phyloP scores from a whole-genome alignment of 2,329 filamentous ascomycete species.

The Coniochaeta ligniaria region DNA sequence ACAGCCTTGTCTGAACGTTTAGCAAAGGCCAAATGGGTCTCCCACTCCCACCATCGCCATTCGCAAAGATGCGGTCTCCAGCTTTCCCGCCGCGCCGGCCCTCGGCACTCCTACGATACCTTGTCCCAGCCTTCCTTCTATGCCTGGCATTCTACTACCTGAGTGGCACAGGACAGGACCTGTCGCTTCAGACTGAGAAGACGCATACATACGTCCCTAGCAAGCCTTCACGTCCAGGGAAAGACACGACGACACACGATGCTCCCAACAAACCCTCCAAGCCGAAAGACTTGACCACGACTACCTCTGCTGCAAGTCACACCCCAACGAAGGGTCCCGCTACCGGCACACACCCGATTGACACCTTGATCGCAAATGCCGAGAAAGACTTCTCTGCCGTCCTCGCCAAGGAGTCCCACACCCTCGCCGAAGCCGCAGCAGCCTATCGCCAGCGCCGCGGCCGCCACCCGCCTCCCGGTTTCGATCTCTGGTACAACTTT shows the following conservation, averaged over 20 bases:
- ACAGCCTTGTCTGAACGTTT: not conserved
- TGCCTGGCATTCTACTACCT: slow-evolving; percentile 26
- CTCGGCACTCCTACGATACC: slow-evolving; percentile 29
- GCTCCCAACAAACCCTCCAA: not conserved
- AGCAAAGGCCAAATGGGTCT: not conserved
- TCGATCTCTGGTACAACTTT: slow-evolving; percentile 51
- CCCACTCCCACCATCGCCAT: not conserved
- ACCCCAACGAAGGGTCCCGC: not conserved
- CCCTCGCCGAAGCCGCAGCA: slow-evolving; percentile 42
- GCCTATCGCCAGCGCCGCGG: slow-evolving; percentile 50
- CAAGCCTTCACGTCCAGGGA: not conserved
- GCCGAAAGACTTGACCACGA: not conserved
- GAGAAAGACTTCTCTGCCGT: slow-evolving; percentile 32
- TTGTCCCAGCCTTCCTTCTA: slow-evolving; percentile 24
- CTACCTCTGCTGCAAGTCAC: not conserved
- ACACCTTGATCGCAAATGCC: slow-evolving; percentile 38
- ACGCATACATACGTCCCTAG: not conserved
- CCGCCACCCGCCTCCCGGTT: slow-evolving; percentile 57
- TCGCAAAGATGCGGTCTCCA: slow-evolving; percentile 24
- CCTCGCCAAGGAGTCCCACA: slow-evolving; percentile 36
- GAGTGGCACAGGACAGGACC: not conserved
- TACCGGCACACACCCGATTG: slow-evolving; percentile 39
- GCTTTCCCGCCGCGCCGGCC: slow-evolving; percentile 31
- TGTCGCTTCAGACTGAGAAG: not conserved
- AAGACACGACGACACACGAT: not conserved